phyloP scores from a whole-genome alignment of 345 rosid genomes.

The Raphanus raphanistrum region DNA sequence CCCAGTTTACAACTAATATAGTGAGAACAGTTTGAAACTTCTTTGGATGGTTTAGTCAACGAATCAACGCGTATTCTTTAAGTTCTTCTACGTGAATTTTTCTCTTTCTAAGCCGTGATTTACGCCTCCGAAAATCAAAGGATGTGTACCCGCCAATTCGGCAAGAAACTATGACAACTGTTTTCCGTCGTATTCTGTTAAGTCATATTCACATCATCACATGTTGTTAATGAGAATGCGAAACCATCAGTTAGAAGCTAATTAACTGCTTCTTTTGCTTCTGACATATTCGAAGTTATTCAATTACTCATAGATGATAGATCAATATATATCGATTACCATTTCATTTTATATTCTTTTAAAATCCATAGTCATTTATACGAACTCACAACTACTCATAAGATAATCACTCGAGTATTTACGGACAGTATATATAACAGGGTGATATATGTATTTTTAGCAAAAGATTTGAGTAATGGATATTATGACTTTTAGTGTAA shows the following conservation, averaged over 20 bases:
- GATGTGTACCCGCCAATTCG: conserved; percentile 30
- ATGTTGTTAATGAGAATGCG: conserved; percentile 8
- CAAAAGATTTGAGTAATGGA: background rate
- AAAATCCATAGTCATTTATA: background rate
- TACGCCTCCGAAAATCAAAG: conserved; percentile 43
- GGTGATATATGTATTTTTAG: background rate
- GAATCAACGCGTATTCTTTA: conserved; percentile 34
- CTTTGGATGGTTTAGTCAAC: conserved; percentile 12
- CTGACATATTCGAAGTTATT: conserved; percentile 4
- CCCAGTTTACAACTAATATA: conserved; percentile 3
- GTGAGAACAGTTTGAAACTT: conserved; percentile 30
- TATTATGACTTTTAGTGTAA: background rate
- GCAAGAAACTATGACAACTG: conserved; percentile 37
- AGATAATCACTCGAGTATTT: background rate
- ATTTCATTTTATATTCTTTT: background rate
- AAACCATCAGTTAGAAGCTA: conserved; percentile 25
- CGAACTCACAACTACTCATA: background rate
- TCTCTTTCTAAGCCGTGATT: conserved; percentile 56
- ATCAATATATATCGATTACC: conserved; percentile 4
- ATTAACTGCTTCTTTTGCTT: background rate
- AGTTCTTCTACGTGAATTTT: conserved; percentile 11
- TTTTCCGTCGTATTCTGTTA: conserved; percentile 16
- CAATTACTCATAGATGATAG: background rate
- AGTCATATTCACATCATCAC: background rate
- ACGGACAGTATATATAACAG: background rate